phyloP scores from a whole-genome alignment of 179 eudicot species.

The Spergularia azorica region DNA sequence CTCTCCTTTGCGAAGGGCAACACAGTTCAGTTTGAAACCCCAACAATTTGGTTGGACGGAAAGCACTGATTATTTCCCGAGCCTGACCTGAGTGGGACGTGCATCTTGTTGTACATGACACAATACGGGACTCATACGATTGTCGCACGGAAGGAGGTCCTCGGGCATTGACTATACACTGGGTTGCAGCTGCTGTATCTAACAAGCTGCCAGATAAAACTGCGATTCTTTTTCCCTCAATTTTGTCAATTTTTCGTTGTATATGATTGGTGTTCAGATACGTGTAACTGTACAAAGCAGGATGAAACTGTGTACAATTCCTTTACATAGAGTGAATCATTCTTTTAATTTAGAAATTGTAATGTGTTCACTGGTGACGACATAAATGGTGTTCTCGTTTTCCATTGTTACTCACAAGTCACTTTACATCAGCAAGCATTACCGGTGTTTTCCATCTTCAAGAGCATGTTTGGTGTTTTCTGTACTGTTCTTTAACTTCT shows the following conservation, averaged over 20 bases:
- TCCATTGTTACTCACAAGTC: not conserved
- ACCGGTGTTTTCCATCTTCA: no score
- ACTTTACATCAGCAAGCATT: no score
- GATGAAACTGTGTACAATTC: slow-evolving; percentile 24
- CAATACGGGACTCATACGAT: slow-evolving; percentile 12
- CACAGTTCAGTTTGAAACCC: slow-evolving; percentile 37
- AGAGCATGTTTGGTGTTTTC: no score
- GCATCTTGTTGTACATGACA: slow-evolving; percentile 40
- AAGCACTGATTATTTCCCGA: slow-evolving; percentile 32
- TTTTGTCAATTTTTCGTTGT: slow-evolving; percentile 23
- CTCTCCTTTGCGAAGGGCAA: slow-evolving; percentile 35
- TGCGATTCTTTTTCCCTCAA: slow-evolving; percentile 20
- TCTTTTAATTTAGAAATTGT: slow-evolving; percentile 11
- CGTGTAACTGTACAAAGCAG: slow-evolving; percentile 27
- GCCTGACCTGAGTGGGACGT: slow-evolving; percentile 27
- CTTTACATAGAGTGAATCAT: slow-evolving; percentile 13
- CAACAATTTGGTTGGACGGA: slow-evolving; percentile 25
- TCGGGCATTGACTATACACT: slow-evolving; percentile 29
- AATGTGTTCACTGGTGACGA: not conserved
- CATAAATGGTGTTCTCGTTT: not conserved
- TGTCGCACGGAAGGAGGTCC: slow-evolving; percentile 26
- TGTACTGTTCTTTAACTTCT: no score
- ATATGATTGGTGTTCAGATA: slow-evolving; percentile 24
- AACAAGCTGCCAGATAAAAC: slow-evolving; percentile 44
- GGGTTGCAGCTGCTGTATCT: slow-evolving; percentile 51